A percentile compares a stretch with the other conserved stretches of the same genome.
phyloP scores from a whole-genome alignment of 441 rosid species.

The Croton setiger region DNA sequence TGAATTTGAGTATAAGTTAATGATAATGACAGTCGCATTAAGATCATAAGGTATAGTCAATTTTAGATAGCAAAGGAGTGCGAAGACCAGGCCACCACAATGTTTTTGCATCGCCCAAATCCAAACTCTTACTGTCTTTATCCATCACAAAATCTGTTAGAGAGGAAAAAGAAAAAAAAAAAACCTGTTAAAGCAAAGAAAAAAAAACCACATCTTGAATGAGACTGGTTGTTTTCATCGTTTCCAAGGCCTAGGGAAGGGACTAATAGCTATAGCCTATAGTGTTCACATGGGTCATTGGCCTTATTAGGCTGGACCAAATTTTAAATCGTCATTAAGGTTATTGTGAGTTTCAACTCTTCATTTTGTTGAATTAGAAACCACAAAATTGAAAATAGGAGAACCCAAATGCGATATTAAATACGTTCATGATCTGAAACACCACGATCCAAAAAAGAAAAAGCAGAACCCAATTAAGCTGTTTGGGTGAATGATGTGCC shows the following conservation, averaged over 20 bases:
- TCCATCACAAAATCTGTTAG: not conserved
- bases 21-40: conserved; percentile 22
- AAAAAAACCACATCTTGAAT: not conserved
- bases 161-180: not conserved
- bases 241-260: not conserved
- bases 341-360: not conserved
- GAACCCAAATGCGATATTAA: too few species aligned
- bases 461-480: not conserved
- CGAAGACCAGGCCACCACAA: not conserved
- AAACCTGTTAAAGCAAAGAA: too few species aligned
- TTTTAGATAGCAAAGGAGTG: not conserved
- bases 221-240: conserved; percentile 11
- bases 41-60: conserved; percentile 19
- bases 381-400: not conserved
- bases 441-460: too few species aligned
- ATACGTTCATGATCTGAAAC: too few species aligned
- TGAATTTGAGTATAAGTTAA: conserved; percentile 15
- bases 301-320: conserved; percentile 5
- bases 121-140: conserved; percentile 10
- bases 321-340: not conserved
- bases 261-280: not conserved
- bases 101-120: not conserved
- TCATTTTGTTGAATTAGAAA: too few species aligned
- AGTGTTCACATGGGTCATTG: conserved; percentile 9
- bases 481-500: conserved; percentile 13